A percentile compares a stretch with the other conserved stretches of the same genome.
Evolutionary conservation across 2,329 filamentous ascomycete species (phyloP).

Genomic region (Nakataea oryzae): DNA sequence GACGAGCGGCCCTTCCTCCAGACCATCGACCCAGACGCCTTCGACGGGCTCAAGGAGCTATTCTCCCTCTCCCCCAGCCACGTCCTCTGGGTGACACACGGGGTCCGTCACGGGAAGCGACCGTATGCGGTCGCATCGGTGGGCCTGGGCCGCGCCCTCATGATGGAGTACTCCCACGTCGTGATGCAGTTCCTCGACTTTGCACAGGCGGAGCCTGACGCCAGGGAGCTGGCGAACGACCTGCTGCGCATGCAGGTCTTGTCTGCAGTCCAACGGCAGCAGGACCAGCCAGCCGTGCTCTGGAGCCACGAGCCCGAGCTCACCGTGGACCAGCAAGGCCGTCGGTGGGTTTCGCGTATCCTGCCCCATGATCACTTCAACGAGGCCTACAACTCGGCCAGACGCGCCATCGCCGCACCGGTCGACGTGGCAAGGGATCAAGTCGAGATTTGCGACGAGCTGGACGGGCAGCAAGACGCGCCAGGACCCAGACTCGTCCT

Average conservation of each 20-base stretch:
- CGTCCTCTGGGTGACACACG: background rate
- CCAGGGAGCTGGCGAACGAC: background rate
- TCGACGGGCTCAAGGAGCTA: conserved; percentile 1
- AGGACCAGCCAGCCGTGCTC: conserved; percentile 4
- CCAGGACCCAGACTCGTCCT: background rate
- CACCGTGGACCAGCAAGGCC: conserved; percentile 4
- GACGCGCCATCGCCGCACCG: conserved; percentile 6
- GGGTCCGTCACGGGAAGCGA: background rate
- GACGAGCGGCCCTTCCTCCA: background rate
- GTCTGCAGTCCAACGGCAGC: conserved; percentile 4
- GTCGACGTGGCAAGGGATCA: background rate
- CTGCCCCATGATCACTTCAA: conserved; percentile 4
- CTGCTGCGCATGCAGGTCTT: background rate
- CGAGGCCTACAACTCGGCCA: conserved; percentile 10
- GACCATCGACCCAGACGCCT: background rate
- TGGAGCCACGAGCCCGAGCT: conserved; percentile 19
- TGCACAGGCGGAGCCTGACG: background rate
- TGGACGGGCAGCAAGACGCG: background rate
- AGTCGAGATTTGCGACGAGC: background rate
- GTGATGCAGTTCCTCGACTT: conserved; percentile 1
- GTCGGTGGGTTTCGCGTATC: background rate
- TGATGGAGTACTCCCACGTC: background rate
- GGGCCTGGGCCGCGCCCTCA: background rate
- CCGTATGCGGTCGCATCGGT: background rate
- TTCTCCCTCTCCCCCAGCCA: background rate